A percentile compares a stretch with the other conserved stretches of the same genome.
Evolutionary conservation across 768 basidiomycete genomes (phyloP).

Genomic region (Pholiota molesta): DNA sequence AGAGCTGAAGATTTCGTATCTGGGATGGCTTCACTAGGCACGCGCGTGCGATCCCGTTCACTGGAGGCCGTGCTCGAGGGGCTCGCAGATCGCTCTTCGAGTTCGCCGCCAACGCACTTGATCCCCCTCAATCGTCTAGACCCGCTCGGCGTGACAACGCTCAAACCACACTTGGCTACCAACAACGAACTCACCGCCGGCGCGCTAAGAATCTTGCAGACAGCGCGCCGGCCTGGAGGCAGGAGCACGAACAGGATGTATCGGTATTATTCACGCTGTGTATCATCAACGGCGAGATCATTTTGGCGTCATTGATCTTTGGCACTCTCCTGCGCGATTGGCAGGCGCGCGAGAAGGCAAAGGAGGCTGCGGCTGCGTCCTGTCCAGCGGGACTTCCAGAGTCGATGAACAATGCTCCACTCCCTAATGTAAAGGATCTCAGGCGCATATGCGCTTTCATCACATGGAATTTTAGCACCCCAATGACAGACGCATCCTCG

Average conservation of each 20-base stretch:
- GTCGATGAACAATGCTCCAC: not conserved
- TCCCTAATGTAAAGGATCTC: not conserved
- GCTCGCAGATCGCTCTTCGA: conserved; percentile 14
- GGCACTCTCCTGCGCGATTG: conserved; percentile 66
- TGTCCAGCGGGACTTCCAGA: not conserved
- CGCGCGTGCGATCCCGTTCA: conserved; percentile 51
- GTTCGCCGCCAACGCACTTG: not conserved
- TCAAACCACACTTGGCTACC: not conserved
- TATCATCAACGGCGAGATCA: conserved; percentile 77
- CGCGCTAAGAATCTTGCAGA: conserved; percentile 54
- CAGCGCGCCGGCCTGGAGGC: conserved; percentile 57
- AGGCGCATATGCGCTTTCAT: conserved; percentile 17
- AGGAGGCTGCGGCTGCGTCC: not conserved
- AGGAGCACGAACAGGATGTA: conserved; percentile 64
- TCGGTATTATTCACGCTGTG: conserved; percentile 62
- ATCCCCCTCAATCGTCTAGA: not conserved
- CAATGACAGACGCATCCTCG: conserved; percentile 11
- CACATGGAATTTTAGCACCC: conserved; percentile 17
- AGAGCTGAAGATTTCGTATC: conserved; percentile 54
- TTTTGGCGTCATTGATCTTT: conserved; percentile 75
- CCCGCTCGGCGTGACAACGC: not conserved
- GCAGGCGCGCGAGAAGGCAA: conserved; percentile 41
- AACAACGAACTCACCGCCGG: conserved; percentile 36
- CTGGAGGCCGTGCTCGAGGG: conserved; percentile 46
- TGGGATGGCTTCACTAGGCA: conserved; percentile 55